phyloP scores from a whole-genome alignment of 2,329 filamentous ascomycete genomes.

The Leptographium procerum region DNA sequence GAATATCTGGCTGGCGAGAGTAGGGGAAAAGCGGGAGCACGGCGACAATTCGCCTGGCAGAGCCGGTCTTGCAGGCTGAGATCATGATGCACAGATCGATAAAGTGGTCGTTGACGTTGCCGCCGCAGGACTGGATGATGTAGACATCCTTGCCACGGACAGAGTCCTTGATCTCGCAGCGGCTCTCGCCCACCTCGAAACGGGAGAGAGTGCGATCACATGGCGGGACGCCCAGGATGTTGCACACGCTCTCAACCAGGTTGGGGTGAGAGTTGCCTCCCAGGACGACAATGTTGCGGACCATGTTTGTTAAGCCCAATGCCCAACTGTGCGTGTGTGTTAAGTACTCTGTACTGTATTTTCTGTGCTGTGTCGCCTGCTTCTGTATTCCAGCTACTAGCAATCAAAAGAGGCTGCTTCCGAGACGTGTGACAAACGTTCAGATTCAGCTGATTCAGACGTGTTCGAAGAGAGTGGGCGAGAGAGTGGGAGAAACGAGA shows the following conservation, averaged over 20 bases:
- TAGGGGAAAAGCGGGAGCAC: slow-evolving; percentile 95
- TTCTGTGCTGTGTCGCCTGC: no score
- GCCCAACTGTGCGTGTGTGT: no score
- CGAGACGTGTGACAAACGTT: no score
- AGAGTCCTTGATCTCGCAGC: slow-evolving; percentile 91
- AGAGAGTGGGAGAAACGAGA: not conserved
- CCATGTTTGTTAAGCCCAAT: slow-evolving; percentile 46
- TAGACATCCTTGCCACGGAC: slow-evolving; percentile 98
- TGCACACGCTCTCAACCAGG: slow-evolving; percentile 78
- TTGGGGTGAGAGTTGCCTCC: slow-evolving; percentile 87
- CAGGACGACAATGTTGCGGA: slow-evolving; percentile 88
- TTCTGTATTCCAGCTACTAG: no score
- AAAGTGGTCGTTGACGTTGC: slow-evolving; percentile 89
- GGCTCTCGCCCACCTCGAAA: slow-evolving; percentile 90
- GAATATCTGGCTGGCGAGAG: slow-evolving; percentile 88
- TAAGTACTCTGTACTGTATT: no score
- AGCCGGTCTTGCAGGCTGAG: slow-evolving; percentile 80
- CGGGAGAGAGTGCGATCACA: slow-evolving; percentile 78
- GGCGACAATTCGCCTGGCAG: slow-evolving; percentile 83
- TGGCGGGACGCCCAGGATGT: slow-evolving; percentile 74
- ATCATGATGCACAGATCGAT: slow-evolving; percentile 97
- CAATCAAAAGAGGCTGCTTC: not conserved
- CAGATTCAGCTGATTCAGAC: no score
- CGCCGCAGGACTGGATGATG: slow-evolving; percentile 89
- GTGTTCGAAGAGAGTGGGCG: no score